These are phyloP conservation scores for Acanthamoeba castellanii DNA, from an alignment of 208 protist genomes.

Conservation along the genomic window DNA sequence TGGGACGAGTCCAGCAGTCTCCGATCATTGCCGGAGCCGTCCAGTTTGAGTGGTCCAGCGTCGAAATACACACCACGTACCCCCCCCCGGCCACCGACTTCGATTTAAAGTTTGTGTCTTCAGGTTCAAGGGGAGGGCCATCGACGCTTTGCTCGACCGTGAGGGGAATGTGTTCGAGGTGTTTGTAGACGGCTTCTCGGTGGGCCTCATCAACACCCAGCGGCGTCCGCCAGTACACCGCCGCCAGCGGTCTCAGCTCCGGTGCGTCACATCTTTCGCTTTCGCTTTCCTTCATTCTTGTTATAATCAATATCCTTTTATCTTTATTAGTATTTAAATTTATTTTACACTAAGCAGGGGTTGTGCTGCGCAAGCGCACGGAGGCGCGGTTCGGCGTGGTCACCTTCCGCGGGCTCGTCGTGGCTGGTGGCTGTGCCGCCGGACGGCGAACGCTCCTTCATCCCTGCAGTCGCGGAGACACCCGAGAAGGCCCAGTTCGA, in stretches of 20 bases:
- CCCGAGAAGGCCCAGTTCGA: not conserved
- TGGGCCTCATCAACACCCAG: conserved; percentile 18
- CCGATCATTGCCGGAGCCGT: not conserved
- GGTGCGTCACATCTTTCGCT: too few relatives aligned
- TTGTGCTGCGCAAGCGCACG: conserved; percentile 66
- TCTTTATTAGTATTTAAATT: too few relatives aligned
- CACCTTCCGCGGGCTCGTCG: conserved; percentile 69
- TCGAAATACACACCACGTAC: conserved; percentile 35
- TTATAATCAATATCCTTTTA: too few relatives aligned
- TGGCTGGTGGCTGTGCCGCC: not conserved
- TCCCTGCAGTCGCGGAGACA: not conserved
- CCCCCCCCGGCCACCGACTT: too few relatives aligned
- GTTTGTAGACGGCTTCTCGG: conserved; percentile 7
- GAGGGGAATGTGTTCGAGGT: conserved; percentile 11
- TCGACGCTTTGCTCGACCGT: not conserved
- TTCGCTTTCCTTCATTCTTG: too few relatives aligned
- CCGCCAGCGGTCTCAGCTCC: not conserved
- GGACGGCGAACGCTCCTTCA: not conserved
- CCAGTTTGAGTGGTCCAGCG: conserved; percentile 36
- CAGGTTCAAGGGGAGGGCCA: not conserved
- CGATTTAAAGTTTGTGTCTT: not conserved
- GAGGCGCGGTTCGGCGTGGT: conserved; percentile 74
- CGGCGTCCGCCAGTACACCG: not conserved
- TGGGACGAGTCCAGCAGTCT: conserved; percentile 19
- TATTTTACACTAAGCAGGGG: too few relatives aligned